Percentiles rank a stretch among this genome's conserved stretches.
phyloP scores from a whole-genome alignment of 352 stramenopile species.

The Phytophthora multivora region DNA sequence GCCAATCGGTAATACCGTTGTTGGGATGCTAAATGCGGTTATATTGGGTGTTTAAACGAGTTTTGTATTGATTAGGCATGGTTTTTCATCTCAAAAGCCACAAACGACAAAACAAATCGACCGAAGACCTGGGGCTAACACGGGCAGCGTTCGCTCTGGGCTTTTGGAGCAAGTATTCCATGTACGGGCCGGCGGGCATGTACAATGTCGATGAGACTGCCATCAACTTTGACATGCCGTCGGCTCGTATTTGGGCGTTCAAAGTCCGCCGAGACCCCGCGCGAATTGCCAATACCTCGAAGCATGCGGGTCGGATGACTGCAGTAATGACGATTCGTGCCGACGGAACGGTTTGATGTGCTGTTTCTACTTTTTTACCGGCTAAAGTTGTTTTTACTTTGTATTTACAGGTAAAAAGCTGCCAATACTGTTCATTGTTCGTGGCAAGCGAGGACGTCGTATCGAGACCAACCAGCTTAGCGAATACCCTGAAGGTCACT shows the following conservation, averaged over 20 bases:
- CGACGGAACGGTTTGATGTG: too few relatives aligned
- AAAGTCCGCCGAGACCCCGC: too few relatives aligned
- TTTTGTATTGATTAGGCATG: background rate
- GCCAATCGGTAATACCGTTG: background rate
- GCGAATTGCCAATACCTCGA: too few relatives aligned
- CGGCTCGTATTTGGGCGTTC: too few relatives aligned
- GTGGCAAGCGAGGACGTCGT: background rate
- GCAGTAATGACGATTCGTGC: too few relatives aligned
- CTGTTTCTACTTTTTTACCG: too few relatives aligned
- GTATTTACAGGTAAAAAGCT: constrained; percentile 2
- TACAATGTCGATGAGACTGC: too few relatives aligned
- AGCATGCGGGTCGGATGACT: too few relatives aligned
- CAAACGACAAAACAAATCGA: background rate
- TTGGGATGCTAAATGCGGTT: background rate
- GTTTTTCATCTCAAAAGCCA: background rate
- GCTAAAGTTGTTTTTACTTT: too few relatives aligned
- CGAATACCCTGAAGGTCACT: background rate
- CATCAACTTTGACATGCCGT: too few relatives aligned
- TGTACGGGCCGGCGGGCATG: too few relatives aligned
- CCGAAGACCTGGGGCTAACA: background rate
- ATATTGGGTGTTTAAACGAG: background rate
- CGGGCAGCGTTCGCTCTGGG: background rate
- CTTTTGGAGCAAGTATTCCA: background rate
- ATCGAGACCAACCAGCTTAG: background rate
- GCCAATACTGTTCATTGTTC: background rate